Evolutionary conservation across 495 filamentous ascomycete genomes (phyloP).

Genomic region (Xylaria intraflava): DNA sequence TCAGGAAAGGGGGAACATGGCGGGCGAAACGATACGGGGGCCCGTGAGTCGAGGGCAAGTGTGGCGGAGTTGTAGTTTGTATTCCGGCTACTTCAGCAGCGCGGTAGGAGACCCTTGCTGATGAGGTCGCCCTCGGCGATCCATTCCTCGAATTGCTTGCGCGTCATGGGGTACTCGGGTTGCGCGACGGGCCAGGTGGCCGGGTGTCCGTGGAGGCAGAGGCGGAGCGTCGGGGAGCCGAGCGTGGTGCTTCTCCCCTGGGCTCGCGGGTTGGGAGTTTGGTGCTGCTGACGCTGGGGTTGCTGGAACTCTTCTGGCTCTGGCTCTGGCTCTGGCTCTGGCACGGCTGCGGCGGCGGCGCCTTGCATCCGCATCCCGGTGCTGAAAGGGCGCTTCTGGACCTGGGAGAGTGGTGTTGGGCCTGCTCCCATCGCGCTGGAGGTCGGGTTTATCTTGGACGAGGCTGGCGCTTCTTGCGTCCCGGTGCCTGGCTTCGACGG

Average conservation of each 20-base stretch:
- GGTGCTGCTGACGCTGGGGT: neutral
- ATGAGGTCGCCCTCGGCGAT: neutral
- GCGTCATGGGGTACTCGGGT: neutral
- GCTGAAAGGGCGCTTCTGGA: constrained; percentile 5
- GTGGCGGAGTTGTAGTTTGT: too few species aligned
- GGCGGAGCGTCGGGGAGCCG: constrained; percentile 10
- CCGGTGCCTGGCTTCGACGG: neutral
- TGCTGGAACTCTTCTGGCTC: neutral
- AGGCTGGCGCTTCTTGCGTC: constrained; percentile 11
- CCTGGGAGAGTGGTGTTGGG: neutral
- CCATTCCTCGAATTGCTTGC: neutral
- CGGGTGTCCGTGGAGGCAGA: constrained; percentile 12
- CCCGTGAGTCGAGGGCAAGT: too few species aligned
- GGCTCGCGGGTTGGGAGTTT: neutral
- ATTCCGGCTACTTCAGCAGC: neutral
- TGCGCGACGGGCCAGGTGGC: constrained; percentile 14
- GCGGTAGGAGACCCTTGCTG: neutral
- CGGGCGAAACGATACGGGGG: too few species aligned
- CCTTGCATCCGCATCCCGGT: neutral
- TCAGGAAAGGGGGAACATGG: too few species aligned
- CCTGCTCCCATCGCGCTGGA: constrained; percentile 1
- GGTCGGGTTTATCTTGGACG: constrained; percentile 13
- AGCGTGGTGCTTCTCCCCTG: too few species aligned
- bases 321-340: constrained; percentile 3
- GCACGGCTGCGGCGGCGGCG: neutral